phyloP scores from a whole-genome alignment of 257 asterid species.

The Salvia miltiorrhiza region DNA sequence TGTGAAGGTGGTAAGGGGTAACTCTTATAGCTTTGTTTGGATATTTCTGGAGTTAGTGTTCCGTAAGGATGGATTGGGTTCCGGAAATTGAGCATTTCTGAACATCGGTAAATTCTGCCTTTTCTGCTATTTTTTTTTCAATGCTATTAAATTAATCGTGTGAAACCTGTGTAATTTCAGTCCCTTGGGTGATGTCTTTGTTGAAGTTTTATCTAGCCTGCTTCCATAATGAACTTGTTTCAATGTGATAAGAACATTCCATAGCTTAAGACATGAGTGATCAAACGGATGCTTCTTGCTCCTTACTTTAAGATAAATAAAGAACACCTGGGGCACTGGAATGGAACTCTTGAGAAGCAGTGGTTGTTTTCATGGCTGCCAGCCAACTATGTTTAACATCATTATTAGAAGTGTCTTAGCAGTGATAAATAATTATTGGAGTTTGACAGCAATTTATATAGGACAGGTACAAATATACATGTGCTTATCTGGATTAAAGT shows the following conservation, averaged over 20 bases:
- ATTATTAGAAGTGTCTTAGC: no score
- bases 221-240: background rate
- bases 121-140: constrained; percentile 1
- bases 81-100: background rate
- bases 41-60: constrained; percentile 17
- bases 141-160: background rate
- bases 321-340: no score
- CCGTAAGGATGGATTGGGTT: constrained; percentile 1
- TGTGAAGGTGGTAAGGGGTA: constrained; percentile 31
- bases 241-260: background rate
- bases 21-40: constrained; percentile 14
- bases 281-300: no score
- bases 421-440: no score
- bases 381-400: no score
- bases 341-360: no score
- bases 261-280: background rate
- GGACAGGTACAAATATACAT: no score
- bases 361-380: no score
- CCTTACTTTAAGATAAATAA: no score
- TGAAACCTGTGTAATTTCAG: background rate
- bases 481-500: no score
- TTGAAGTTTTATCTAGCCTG: background rate
- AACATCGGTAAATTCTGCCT: constrained; percentile 25
- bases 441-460: no score
- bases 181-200: background rate